Base-by-base conservation (phyloP, 176 grass and related monocot species). In the Musa beccarii region DNA sequence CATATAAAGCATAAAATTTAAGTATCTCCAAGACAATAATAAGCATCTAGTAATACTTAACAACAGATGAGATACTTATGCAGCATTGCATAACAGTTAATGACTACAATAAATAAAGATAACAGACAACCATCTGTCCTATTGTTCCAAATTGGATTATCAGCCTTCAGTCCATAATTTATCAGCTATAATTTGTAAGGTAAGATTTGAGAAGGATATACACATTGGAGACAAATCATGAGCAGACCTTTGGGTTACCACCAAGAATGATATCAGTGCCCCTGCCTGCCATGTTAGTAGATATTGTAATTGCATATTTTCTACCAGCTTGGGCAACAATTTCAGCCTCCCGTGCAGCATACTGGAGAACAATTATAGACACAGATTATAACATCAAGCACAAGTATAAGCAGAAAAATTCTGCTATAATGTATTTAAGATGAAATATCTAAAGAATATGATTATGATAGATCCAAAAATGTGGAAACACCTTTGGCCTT, bases 221-320 rank as follows among this genome's bases (percentile, higher is more conserved):
- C 20, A n/a, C 20, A 15, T 49, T 49, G 16, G 61, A 19, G 49
- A 17, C 14, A 8, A 49, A 49, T 17, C 15, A 69, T 49, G 61
- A 78, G 79, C 51, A 76, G 78, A 96, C 94, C 84, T 91, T 97
- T 63, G 90, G 87, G 52, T 97, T 97, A 81, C 94, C 94, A 87
- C 94, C 94, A 71, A 97, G 83, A 77, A 97, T 97, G 76, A 97
- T 97, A 81, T 97, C 94, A 80, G 90, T 97, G 63, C 94, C 94
- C 84, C 94, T 90, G 51, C 94, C 94, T 61, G 94, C 94, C 94
- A 97, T 97, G 79, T 97, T 97, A 54, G 94, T 97, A 78, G 94
- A 90, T 81, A 97, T 97, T 64, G 94, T 97, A 84, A 97, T 97
- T 77, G 94, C 90, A 80, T 97, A 80, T 76, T 97, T 93, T 65